A percentile compares a stretch with the other conserved stretches of the same genome.
Conservation (phyloP, 2,329 filamentous ascomycete genomes). For the Fusarium anthophilum region DNA sequence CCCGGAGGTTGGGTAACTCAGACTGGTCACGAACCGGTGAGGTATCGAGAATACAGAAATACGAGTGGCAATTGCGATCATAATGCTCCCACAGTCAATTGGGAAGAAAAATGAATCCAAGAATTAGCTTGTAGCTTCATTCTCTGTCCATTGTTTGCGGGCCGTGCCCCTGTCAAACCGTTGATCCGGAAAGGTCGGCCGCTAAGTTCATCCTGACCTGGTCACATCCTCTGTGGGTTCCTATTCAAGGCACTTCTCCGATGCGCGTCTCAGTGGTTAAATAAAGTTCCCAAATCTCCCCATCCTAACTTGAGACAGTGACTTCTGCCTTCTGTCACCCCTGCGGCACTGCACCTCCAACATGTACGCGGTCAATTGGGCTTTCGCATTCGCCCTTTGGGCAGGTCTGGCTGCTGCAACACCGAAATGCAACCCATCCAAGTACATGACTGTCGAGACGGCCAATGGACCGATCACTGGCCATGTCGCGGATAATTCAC, state of each 20-base stretch:
- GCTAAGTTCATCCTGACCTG: background rate
- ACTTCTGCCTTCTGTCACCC: background rate
- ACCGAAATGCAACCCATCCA: slow-evolving; percentile 18
- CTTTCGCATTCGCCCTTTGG: slow-evolving; percentile 1
- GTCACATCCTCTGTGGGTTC: background rate
- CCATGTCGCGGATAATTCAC: slow-evolving; percentile 43
- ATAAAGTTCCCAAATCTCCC: background rate
- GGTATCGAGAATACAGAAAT: accelerated
- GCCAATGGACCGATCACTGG: slow-evolving; percentile 48
- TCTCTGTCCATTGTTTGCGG: background rate
- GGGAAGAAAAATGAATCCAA: accelerated
- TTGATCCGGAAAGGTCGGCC: background rate
- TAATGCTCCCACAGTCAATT: accelerated
- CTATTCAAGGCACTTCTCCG: background rate
- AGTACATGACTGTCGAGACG: slow-evolving; percentile 43
- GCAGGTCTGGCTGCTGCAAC: slow-evolving; percentile 10
- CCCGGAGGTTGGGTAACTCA: background rate
- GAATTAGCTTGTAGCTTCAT: background rate
- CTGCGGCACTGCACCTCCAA: background rate
- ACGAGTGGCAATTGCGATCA: accelerated
- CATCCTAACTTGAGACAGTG: background rate
- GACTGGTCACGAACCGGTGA: no score
- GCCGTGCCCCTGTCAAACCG: background rate
- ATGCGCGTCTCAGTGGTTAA: background rate
- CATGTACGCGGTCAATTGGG: slow-evolving; percentile 13